Base-by-base conservation (phyloP, 345 rosid genomes). In the Boechera retrofracta region DNA sequence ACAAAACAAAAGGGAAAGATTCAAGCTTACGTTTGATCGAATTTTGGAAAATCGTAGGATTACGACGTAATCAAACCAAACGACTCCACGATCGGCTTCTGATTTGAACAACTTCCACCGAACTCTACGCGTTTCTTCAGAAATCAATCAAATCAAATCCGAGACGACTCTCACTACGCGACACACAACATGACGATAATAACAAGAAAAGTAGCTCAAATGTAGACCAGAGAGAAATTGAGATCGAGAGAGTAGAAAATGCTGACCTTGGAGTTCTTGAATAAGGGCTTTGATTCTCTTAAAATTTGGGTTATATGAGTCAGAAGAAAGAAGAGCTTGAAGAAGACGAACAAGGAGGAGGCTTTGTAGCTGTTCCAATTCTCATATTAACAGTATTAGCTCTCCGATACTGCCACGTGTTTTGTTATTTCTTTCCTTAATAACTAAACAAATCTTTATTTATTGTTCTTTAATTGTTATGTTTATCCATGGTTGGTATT, bases 81-180 rank as follows among this genome's bases (percentile, higher is more conserved):
- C 10, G 56, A 51, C 39, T 71, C n/a, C 56, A 72, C 54, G 77
- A 77, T 83, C 86, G 78, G 89, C 82, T 83, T 83, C 86, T 77
- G 81, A 76, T 82, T 47, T 35, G 78, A 76, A 53, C 47, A 67
- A 61, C 74, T 76, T 59, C 68, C 62, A 76, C 74, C 35, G 1
- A 68, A 59, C 29, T 69, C 70, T 62, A 69, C 80, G 68, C 67
- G 61, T 49, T 75, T 74, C 72, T 8, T 58, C 10, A 35, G 0
- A 4, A 58, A 70, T 16, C 47, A 64, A 52, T 28, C 57, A 39
- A 64, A 75, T 58, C 67, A 28, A 45, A 58, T 36, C 67, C 24
- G 21, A 38, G 52, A 73, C 26, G 47, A 65, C 7, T 63, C 67
- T 29, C 58, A 45, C 81, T 33, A 31, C 11, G 58, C 55, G 52